phyloP scores from a whole-genome alignment of 129 eudicot genomes.

The Silybum marianum region DNA sequence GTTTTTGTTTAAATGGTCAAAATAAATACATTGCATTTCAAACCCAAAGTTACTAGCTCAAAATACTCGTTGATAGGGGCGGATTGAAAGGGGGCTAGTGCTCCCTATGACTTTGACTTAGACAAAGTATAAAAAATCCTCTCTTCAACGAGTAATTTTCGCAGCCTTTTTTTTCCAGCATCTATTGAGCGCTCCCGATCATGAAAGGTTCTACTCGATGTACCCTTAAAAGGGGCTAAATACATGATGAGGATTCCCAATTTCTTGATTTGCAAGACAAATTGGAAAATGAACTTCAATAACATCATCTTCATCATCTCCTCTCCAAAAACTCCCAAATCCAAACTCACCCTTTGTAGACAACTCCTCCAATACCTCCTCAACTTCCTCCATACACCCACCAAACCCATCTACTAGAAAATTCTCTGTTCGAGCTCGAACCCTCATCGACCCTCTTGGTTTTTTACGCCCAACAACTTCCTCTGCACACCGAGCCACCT shows the following conservation, averaged over 20 bases:
- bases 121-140: not conserved
- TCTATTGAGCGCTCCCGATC: not conserved
- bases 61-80: not conserved
- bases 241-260: slow-evolving; percentile 40
- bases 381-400: slow-evolving; percentile 67
- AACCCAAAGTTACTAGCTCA: not conserved
- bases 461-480: slow-evolving; percentile 33
- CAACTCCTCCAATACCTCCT: slow-evolving; percentile 66
- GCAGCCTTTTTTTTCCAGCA: not conserved
- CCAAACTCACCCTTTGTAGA: slow-evolving; percentile 74
- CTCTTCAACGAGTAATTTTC: not conserved
- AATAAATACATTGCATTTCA: not conserved
- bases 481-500: slow-evolving; percentile 32
- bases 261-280: slow-evolving; percentile 37
- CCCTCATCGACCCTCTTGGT: slow-evolving; percentile 24
- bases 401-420: slow-evolving; percentile 23
- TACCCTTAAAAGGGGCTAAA: slow-evolving; percentile 27
- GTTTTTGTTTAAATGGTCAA: not conserved
- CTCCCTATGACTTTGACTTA: not conserved
- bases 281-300: slow-evolving; percentile 30
- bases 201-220: not conserved
- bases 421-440: slow-evolving; percentile 34
- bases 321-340: slow-evolving; percentile 90
- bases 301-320: slow-evolving; percentile 40
- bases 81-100: not conserved